phyloP scores from a whole-genome alignment of 2,329 filamentous ascomycete genomes.

The Penicillium sp. region DNA sequence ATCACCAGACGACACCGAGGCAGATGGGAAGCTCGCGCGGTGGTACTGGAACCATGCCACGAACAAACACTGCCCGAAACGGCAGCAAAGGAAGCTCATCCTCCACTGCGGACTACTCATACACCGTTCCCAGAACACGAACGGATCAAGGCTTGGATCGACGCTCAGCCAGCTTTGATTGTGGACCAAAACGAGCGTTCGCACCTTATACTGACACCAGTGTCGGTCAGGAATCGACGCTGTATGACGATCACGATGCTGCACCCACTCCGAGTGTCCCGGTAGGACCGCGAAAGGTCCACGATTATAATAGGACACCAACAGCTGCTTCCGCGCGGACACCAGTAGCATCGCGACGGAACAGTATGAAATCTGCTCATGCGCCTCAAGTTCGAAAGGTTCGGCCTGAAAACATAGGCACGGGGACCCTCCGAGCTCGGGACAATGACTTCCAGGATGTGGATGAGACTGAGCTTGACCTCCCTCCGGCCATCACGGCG shows the following conservation, averaged over 20 bases:
- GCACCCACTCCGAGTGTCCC: conserved; percentile 84
- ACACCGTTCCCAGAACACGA: conserved; percentile 39
- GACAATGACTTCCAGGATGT: conserved; percentile 31
- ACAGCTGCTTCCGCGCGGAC: conserved; percentile 29
- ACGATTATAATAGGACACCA: conserved; percentile 29
- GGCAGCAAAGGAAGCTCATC: conserved; percentile 73
- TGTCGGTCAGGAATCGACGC: conserved; percentile 22
- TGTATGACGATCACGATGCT: conserved; percentile 64
- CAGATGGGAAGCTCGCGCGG: conserved; percentile 63
- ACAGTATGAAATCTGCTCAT: conserved; percentile 45
- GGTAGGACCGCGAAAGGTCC: conserved; percentile 66
- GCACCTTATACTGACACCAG: conserved; percentile 21
- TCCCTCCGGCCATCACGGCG: conserved; percentile 44
- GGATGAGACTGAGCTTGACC: conserved; percentile 29
- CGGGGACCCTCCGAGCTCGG: conserved; percentile 32
- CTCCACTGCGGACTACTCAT: conserved; percentile 71
- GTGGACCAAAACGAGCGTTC: conserved; percentile 37
- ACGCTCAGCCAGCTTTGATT: conserved; percentile 48
- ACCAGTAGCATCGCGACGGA: conserved; percentile 39
- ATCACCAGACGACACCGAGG: conserved; percentile 59
- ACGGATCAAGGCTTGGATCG: conserved; percentile 33
- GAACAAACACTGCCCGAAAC: conserved; percentile 48
- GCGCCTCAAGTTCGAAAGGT: conserved; percentile 37
- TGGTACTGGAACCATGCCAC: conserved; percentile 25
- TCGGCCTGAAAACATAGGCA: conserved; percentile 41